Evolutionary conservation across 176 grass and related monocot genomes (phyloP), one percentile per base, ranked within the genome.

Genomic region (Rhynchospora breviuscula): DNA sequence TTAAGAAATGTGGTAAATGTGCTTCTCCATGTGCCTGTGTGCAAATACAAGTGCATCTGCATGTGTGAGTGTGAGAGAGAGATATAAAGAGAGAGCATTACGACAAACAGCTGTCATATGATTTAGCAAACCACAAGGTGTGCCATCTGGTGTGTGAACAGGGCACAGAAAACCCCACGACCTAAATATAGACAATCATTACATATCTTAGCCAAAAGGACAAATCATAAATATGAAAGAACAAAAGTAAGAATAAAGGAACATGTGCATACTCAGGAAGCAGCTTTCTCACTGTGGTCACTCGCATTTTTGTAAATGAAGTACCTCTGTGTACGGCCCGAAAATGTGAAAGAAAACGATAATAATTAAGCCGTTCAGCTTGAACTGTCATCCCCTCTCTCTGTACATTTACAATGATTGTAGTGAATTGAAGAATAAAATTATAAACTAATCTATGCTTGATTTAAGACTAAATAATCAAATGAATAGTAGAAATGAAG

Each of bases 101-200:
- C 92, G 74, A 81, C 94, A 97, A 54, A 76, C 49, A 49, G 87
- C 89, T 85, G 92, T 92, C 94, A 97, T 91, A 89, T 97, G 94
- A 78, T 97, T 97, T 77, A 97, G 86, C 83, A 97, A 87, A 79
- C 94, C 94, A 86, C 94, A 97, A 82, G 94, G 94, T 40, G 86
- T 88, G 77, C 94, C 94, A 84, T 97, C 94, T 81, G 94, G 94
- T 13, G 94, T 97, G 86, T 97, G 90, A 86, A 97, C 94, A 62
- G 94, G 94, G 79, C 94, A 97, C 15, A 97, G 87, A 63, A 97
- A 97, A 72, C 94, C 94, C 94, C 94, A 97, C 5, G 94, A 94
- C 86, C 94, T 97, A 87, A 75, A 87, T 48, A 58, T 21, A 67
- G 58, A 67, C 70, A 76, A 65, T 78, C 81, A 89, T 62, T 21